Conservation (phyloP, 106 monocot species). For the Acanthochlamys bracteata region DNA sequence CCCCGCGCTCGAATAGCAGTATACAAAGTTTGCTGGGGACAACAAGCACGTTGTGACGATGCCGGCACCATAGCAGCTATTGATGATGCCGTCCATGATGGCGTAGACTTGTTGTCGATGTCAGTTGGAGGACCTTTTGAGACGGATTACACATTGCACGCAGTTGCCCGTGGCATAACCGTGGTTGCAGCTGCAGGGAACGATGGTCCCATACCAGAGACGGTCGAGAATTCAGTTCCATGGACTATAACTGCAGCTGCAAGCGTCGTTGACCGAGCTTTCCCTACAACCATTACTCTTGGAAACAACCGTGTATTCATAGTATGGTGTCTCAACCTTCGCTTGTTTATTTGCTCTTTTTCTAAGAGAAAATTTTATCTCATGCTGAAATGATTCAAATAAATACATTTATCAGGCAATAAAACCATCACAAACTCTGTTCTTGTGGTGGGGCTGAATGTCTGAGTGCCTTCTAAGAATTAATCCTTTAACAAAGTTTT, state of each 20-base stretch:
- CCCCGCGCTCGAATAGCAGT: conserved; percentile 20
- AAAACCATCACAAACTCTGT: no score
- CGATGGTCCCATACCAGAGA: conserved; percentile 36
- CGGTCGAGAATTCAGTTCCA: conserved; percentile 56
- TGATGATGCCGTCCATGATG: conserved; percentile 14
- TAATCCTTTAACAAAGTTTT: no score
- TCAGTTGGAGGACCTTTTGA: background rate
- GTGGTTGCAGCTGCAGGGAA: conserved; percentile 72
- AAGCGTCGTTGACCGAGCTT: conserved; percentile 48
- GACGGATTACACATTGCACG: conserved; percentile 50
- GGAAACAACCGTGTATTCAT: conserved; percentile 40
- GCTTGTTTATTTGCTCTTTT: no score
- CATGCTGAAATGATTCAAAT: no score
- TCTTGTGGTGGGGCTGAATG: no score
- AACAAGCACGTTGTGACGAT: no score
- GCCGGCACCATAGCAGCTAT: conserved; percentile 2
- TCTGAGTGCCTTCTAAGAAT: no score
- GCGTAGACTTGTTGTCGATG: conserved; percentile 13
- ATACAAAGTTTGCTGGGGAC: conserved; percentile 20
- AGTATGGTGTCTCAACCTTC: no score
- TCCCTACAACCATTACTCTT: conserved; percentile 29
- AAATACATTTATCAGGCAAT: no score
- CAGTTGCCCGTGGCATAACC: conserved; percentile 35
- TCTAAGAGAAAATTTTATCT: no score
- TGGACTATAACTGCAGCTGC: conserved; percentile 71